phyloP scores from a whole-genome alignment of 331 rosid species.

The Stylosanthes scabra region DNA sequence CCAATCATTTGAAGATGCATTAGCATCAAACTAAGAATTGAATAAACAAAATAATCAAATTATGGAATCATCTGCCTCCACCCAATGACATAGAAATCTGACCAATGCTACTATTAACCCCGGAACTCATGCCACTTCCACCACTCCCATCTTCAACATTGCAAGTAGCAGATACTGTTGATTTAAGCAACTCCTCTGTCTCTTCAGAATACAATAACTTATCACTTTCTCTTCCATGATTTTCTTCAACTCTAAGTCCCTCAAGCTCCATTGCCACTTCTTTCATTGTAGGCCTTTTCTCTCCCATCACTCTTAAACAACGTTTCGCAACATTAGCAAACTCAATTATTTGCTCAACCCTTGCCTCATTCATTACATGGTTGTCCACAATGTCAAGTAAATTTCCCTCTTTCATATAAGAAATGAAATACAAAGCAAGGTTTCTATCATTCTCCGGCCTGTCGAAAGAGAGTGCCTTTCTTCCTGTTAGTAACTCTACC shows the following conservation, averaged over 20 bases:
- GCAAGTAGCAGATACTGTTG: background rate
- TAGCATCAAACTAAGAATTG: background rate
- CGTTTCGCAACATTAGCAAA: conserved; percentile 21
- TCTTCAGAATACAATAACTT: background rate
- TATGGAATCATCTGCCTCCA: background rate
- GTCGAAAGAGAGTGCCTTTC: conserved; percentile 38
- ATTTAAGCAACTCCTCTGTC: background rate
- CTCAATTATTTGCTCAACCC: conserved; percentile 10
- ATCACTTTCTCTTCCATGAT: background rate
- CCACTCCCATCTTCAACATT: background rate
- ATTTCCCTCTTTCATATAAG: background rate
- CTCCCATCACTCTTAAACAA: background rate
- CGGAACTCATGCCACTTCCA: background rate
- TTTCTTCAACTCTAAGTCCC: background rate
- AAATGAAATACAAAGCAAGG: conserved; percentile 27
- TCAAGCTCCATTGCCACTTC: conserved; percentile 30
- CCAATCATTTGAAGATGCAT: background rate
- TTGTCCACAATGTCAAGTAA: conserved; percentile 26
- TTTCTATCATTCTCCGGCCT: conserved; percentile 43
- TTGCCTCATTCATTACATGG: conserved; percentile 17
- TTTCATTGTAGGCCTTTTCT: conserved; percentile 16
- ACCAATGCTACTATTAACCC: conserved; percentile 4
- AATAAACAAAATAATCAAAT: background rate
- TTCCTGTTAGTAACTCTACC: conserved; percentile 39
- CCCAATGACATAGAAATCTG: background rate